phyloP scores from a whole-genome alignment of 768 basidiomycete genomes.

The Leccinellum luteum region DNA sequence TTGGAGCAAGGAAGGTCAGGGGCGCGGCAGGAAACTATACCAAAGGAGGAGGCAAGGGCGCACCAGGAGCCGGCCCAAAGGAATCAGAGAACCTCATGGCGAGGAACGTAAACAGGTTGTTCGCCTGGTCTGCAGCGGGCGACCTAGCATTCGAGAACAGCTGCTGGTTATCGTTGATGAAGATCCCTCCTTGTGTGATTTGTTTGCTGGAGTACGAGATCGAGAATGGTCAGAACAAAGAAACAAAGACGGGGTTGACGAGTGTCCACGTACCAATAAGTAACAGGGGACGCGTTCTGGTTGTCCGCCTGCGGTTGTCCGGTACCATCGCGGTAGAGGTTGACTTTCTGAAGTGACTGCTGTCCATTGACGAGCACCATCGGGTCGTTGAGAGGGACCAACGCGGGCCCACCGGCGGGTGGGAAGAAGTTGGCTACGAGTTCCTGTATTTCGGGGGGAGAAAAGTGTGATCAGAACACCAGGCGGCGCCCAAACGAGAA shows the following conservation, averaged over 20 bases:
- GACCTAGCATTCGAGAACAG: slow-evolving; percentile 17
- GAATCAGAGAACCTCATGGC: slow-evolving; percentile 28
- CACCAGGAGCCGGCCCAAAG: slow-evolving; percentile 25
- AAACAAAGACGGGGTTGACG: neutral
- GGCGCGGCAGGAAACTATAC: neutral
- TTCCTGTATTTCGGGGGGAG: slow-evolving; percentile 13
- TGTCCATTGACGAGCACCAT: slow-evolving; percentile 27
- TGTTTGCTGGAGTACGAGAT: slow-evolving; percentile 15
- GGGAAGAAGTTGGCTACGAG: slow-evolving; percentile 25
- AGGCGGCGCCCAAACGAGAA: neutral
- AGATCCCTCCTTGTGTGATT: slow-evolving; percentile 21
- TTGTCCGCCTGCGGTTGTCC: slow-evolving; percentile 26
- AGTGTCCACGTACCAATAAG: slow-evolving; percentile 20
- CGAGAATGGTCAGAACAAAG: neutral
- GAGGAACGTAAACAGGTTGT: slow-evolving; percentile 28
- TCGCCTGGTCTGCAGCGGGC: slow-evolving; percentile 20
- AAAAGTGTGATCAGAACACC: neutral
- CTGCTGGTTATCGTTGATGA: slow-evolving; percentile 22
- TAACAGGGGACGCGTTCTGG: slow-evolving; percentile 19
- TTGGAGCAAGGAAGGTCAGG: slow-evolving; percentile 3
- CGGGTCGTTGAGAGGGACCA: slow-evolving; percentile 26
- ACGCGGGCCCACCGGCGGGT: slow-evolving; percentile 22
- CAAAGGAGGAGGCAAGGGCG: neutral
- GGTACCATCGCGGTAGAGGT: slow-evolving; percentile 26
- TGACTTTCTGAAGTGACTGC: slow-evolving; percentile 24